Evolutionary conservation across 2,329 filamentous ascomycete genomes (phyloP).

Genomic region (Pseudogymnoascus verrucosus): DNA sequence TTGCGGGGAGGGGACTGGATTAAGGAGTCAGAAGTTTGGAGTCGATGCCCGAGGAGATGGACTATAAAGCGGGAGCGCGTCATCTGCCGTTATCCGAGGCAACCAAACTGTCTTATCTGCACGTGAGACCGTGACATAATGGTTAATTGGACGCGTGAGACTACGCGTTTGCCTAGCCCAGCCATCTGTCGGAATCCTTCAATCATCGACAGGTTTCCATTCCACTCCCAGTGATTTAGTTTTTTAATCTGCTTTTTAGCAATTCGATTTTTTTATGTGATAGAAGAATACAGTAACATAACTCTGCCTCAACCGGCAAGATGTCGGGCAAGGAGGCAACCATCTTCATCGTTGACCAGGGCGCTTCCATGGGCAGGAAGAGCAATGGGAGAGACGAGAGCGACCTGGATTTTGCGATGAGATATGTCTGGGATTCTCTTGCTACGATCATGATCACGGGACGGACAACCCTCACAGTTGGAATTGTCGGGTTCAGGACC

Average conservation of each 20-base stretch:
- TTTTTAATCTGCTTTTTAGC: not conserved
- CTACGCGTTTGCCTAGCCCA: slow-evolving; percentile 6
- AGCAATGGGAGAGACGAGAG: slow-evolving; percentile 64
- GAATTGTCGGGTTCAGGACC: slow-evolving; percentile 78
- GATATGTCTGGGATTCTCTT: slow-evolving; percentile 92
- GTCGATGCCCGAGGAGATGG: not conserved
- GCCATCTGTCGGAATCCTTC: slow-evolving; percentile 11
- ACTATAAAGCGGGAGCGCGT: not conserved
- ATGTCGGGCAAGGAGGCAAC: slow-evolving; percentile 95
- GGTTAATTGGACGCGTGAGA: slow-evolving; percentile 9
- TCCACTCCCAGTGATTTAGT: not conserved
- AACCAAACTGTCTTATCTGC: slow-evolving; percentile 8
- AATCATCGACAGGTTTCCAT: not conserved
- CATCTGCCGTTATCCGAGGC: slow-evolving; percentile 3
- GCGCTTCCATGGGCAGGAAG: slow-evolving; percentile 70
- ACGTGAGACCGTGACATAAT: slow-evolving; percentile 17
- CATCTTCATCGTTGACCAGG: slow-evolving; percentile 85
- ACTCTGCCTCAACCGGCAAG: slow-evolving; percentile 18
- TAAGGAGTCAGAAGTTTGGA: not conserved
- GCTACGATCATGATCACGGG: slow-evolving; percentile 59
- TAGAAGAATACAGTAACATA: not conserved
- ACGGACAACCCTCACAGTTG: slow-evolving; percentile 65
- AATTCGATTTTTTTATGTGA: not conserved
- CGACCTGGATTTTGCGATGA: slow-evolving; percentile 82
- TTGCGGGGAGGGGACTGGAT: not conserved